Conservation (phyloP, 352 stramenopile species). For the Phytophthora sp. region DNA sequence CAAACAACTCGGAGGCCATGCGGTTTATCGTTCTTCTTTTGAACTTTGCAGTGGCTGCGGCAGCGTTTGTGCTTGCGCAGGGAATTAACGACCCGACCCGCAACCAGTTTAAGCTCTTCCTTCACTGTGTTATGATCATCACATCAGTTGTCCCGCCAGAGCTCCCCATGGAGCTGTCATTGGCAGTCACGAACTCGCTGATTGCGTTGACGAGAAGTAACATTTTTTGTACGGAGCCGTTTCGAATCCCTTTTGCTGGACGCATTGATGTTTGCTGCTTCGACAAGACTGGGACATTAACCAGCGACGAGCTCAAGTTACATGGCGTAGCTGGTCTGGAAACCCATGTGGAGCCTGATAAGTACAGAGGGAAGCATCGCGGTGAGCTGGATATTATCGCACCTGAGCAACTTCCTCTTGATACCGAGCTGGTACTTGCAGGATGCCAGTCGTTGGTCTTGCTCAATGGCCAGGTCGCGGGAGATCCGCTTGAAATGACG, state of each 20-base stretch:
- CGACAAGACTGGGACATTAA: slow-evolving; percentile 99
- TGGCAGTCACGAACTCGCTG: slow-evolving; percentile 98
- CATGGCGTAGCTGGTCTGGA: slow-evolving; percentile 92
- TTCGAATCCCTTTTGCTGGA: slow-evolving; percentile 97
- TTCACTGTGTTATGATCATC: slow-evolving; percentile 99
- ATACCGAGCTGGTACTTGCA: slow-evolving; percentile 84
- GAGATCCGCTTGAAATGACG: slow-evolving; percentile 98
- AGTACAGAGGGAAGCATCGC: slow-evolving; percentile 48
- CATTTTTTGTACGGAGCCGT: slow-evolving; percentile 98
- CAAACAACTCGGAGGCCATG: slow-evolving; percentile 96
- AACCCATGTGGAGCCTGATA: slow-evolving; percentile 44
- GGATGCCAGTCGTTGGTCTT: slow-evolving; percentile 98
- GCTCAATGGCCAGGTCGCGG: slow-evolving; percentile 95
- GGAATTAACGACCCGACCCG: slow-evolving; percentile 89
- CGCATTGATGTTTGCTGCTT: slow-evolving; percentile 97
- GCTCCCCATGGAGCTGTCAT: slow-evolving; percentile 97
- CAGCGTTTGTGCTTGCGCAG: slow-evolving; percentile 92
- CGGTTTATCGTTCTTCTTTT: slow-evolving; percentile 97
- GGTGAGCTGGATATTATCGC: slow-evolving; percentile 80
- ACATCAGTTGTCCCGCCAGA: slow-evolving; percentile 98
- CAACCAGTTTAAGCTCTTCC: slow-evolving; percentile 95
- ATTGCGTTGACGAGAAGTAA: slow-evolving; percentile 93
- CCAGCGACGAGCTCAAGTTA: slow-evolving; percentile 95
- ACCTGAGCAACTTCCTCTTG: slow-evolving; percentile 90
- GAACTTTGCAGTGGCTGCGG: slow-evolving; percentile 95